A percentile compares a stretch with the other conserved stretches of the same genome.
Evolutionary conservation across 2,329 filamentous ascomycete species (phyloP).

Genomic region (Paracamarosporium sp.): DNA sequence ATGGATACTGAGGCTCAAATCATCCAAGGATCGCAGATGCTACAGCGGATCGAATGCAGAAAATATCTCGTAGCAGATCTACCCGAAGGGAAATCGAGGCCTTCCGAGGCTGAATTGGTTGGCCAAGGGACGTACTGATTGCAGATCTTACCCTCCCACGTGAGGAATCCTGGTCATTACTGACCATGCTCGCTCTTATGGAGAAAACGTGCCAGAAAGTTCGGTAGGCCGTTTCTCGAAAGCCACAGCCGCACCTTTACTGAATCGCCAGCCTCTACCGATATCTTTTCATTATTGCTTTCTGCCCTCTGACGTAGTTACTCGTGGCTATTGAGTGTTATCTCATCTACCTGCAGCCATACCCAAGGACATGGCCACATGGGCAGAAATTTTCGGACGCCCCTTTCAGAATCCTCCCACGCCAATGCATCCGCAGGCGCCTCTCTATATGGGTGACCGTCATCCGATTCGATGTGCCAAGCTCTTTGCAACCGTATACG

Average conservation of each 20-base stretch:
- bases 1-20: background rate
- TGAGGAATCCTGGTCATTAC: background rate
- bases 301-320: slow-evolving; percentile 3
- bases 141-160: background rate
- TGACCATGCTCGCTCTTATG: background rate
- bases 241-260: background rate
- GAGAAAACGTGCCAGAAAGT: background rate
- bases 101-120: background rate
- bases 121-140: too few species aligned
- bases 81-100: background rate
- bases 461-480: slow-evolving; percentile 14
- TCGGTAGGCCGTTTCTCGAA: background rate
- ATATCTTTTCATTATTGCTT: background rate
- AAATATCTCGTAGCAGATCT: background rate
- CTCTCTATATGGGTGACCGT: background rate
- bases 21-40: too few species aligned
- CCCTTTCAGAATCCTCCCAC: background rate
- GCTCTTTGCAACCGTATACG: background rate
- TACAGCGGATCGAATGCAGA: background rate
- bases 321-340: background rate
- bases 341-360: background rate
- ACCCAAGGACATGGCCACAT: slow-evolving; percentile 4
- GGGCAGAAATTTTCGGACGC: slow-evolving; percentile 1
- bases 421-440: background rate
- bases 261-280: slow-evolving; percentile 1